Conservation (phyloP, 192 early-diverging fungal species). For the Radiomyces spectabilis region DNA sequence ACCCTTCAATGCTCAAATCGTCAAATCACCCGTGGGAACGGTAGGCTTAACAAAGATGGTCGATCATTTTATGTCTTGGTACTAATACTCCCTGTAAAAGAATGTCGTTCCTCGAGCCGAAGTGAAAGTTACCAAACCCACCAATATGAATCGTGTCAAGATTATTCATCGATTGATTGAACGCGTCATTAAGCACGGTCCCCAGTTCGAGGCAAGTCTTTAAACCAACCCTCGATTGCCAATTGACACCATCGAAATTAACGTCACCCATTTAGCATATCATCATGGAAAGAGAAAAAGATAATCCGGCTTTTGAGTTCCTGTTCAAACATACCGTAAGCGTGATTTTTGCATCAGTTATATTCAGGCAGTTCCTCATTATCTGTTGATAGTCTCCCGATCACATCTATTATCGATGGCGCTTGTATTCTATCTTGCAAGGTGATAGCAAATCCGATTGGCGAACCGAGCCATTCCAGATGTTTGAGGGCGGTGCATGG, state of each 20-base stretch:
- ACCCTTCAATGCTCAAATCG: constrained; percentile 58
- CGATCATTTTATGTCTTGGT: not conserved
- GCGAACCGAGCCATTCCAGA: constrained; percentile 74
- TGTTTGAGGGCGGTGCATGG: constrained; percentile 74
- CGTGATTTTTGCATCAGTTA: not conserved
- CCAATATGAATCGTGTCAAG: constrained; percentile 39
- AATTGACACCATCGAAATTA: no score
- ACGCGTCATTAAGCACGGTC: constrained; percentile 67
- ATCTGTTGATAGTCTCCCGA: constrained; percentile 45
- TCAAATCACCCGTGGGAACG: constrained; percentile 9
- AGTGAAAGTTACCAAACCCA: constrained; percentile 58
- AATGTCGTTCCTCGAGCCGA: constrained; percentile 44
- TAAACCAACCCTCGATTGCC: no score
- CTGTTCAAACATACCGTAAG: constrained; percentile 63
- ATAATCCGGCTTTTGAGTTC: constrained; percentile 66
- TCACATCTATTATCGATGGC: constrained; percentile 90
- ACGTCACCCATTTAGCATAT: constrained; percentile 30
- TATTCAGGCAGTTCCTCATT: not conserved
- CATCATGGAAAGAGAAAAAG: constrained; percentile 54
- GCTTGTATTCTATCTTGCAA: constrained; percentile 80
- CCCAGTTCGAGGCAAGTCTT: constrained; percentile 52
- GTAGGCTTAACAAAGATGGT: not conserved
- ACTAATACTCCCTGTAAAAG: constrained; percentile 1
- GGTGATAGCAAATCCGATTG: constrained; percentile 70
- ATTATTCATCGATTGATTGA: constrained; percentile 84